phyloP scores from a whole-genome alignment of 495 filamentous ascomycete genomes.

The Pyrenopolyporus hunteri region DNA sequence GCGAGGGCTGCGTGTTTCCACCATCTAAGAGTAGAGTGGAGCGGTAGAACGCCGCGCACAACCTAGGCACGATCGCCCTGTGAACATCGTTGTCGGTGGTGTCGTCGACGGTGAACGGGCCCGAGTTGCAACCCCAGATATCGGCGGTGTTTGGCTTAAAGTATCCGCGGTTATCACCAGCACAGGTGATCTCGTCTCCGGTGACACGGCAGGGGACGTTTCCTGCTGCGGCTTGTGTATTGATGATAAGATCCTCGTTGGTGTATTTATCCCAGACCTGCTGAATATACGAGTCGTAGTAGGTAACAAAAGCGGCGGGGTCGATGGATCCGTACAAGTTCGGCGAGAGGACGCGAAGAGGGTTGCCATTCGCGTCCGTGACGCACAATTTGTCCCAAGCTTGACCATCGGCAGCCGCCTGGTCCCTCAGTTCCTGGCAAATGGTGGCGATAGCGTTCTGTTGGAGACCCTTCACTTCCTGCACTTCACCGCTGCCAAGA shows the following conservation, averaged over 20 bases:
- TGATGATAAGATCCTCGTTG: constrained; percentile 45
- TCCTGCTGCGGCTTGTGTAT: constrained; percentile 47
- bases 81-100: constrained; percentile 47
- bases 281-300: constrained; percentile 50
- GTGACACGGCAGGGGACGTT: constrained; percentile 47
- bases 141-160: constrained; percentile 46
- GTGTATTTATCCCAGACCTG: constrained; percentile 50
- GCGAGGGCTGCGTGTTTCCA: constrained; percentile 49
- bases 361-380: constrained; percentile 37
- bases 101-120: constrained; percentile 48
- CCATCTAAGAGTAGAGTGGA: constrained; percentile 49
- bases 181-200: constrained; percentile 43
- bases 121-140: constrained; percentile 57
- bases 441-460: constrained; percentile 42
- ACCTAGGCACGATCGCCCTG: constrained; percentile 49
- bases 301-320: constrained; percentile 38
- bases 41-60: constrained; percentile 55
- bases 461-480: constrained; percentile 45
- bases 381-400: constrained; percentile 51
- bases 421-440: constrained; percentile 46
- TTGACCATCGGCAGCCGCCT: constrained; percentile 43
- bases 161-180: constrained; percentile 50
- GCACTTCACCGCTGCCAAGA: constrained; percentile 38
- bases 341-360: constrained; percentile 50
- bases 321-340: constrained; percentile 43